These are phyloP conservation scores for Ananas comosus DNA, from an alignment of 176 grass and related monocot genomes.

Conservation along the genomic window DNA sequence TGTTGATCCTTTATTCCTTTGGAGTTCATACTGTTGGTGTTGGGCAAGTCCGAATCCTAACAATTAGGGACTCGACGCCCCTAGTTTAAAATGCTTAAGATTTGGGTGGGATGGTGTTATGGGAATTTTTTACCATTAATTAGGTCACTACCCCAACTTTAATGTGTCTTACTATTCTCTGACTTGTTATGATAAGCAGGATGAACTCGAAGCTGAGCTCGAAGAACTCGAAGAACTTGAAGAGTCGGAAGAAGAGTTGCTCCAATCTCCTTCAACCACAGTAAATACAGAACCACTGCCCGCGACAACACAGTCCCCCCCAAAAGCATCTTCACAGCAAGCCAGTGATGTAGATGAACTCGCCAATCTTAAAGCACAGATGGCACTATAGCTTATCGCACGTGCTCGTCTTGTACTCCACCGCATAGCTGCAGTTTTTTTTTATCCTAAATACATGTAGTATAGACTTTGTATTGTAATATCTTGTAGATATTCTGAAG, in stretches of 20 bases:
- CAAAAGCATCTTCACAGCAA: conserved; percentile 6
- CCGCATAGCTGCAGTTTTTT: too few species aligned
- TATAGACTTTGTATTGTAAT: too few species aligned
- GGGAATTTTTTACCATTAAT: background rate
- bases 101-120: too few species aligned
- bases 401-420: too few species aligned
- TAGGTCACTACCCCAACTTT: background rate
- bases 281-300: background rate
- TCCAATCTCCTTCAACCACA: background rate
- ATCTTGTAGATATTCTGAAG: too few species aligned
- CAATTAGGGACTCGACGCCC: too few species aligned
- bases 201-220: conserved; percentile 57
- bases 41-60: too few species aligned
- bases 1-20: background rate
- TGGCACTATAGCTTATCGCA: conserved; percentile 27
- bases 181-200: conserved; percentile 15
- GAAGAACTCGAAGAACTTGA: conserved; percentile 55
- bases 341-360: conserved; percentile 28
- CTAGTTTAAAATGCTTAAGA: too few species aligned
- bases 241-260: conserved; percentile 28
- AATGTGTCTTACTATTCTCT: background rate
- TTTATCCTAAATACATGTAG: too few species aligned
- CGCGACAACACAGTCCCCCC: background rate
- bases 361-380: conserved; percentile 44
- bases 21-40: too few species aligned